Evolutionary conservation across 345 rosid genomes (phyloP), one percentile per base, ranked within the genome.

Genomic region (Fremontodendron californicum): DNA sequence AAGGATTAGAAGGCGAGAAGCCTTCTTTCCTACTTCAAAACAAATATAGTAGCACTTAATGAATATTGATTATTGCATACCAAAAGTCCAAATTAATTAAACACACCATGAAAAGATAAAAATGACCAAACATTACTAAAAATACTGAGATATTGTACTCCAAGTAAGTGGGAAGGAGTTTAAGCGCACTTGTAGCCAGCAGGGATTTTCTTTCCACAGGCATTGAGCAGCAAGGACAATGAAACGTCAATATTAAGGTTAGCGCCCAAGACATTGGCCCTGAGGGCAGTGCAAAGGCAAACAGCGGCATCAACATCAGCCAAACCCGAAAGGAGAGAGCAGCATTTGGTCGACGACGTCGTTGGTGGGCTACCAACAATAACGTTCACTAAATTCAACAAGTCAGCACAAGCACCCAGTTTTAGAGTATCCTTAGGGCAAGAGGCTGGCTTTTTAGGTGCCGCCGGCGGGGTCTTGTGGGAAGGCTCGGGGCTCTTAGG

Each of bases 211-310:
- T 79, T 94, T 67, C 92, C 91, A 73, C 98, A 92, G 68, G 82
- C 76, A 71, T 89, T 90, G 81, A 94, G 85, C n/a, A 92, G 51
- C 82, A 92, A 81, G 66, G 88, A 87, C 75, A 94, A 72, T 25
- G 88, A 81, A 75, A 90, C 65, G 1, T 96, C 92, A 58, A 92
- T 64, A 40, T 87, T 82, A 8, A 89, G 87, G 82, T 88, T 85
- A 82, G 83, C 37, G 48, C 96, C 94, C 79, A 92, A 78, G 52
- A 91, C 45, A 65, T 78, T 90, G 46, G 92, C 96, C 73, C 88
- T 90, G 37, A 92, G 77, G 77, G 92, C 90, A 46, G 98, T 92
- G 87, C 97, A 91, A 21, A 92, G 92, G 88, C 97, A 94, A 57
- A 84, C 89, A 5, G 93, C 96, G 10, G 93, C 98, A 67, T 94